Evolutionary conservation across 2,329 filamentous ascomycete species (phyloP), one percentile per base, ranked within the genome.

Genomic region (Aureobasidium uvarum): DNA sequence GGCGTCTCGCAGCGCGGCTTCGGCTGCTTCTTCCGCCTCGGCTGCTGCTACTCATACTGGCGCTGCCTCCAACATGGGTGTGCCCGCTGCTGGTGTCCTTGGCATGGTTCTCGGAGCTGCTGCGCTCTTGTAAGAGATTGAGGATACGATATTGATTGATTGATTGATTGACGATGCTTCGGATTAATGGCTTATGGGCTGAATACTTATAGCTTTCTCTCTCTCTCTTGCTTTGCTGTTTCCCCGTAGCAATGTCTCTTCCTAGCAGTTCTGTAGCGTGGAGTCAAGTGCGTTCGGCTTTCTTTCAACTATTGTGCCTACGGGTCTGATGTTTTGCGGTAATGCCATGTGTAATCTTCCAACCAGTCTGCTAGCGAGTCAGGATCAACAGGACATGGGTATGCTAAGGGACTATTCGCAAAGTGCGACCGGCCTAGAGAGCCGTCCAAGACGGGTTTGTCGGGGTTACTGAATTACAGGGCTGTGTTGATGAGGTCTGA

Each of bases 61-160:
- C 36, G 67, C 64, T 43, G 67, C 56, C 52, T 60, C 60, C 38
- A 62, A 65, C 18, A 50, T 65, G 23, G 64, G 39, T 6, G 31
- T 31, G 2, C 64, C 66, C 31, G 66, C 54, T 25, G 66, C 46
- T 18, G 66, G 58, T 55, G 59, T 62, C 25, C 2, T 67, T 7
- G 66, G 63, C 8, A 43, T 66, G 52, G 41, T 66, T 18, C 23
- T 68, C 3, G 66, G 66, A 13, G 64, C 62, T 65, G 64, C 52
- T 58, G 67, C 65, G 18, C 43, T 68, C 4, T 25, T 68, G 65
- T 68, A 66, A 55, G 55, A 20, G 38, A 10, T 28, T 33, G 16
- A 38, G 8, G n/a, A 50, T 10, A 25, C 13, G 10, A 7, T 18
- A 20, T 2, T 20, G 3, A 14, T 31, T 10, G 25, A 20, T 2